Base-by-base conservation (phyloP, 2,329 filamentous ascomycete genomes). In the Talaromyces marneffei region DNA sequence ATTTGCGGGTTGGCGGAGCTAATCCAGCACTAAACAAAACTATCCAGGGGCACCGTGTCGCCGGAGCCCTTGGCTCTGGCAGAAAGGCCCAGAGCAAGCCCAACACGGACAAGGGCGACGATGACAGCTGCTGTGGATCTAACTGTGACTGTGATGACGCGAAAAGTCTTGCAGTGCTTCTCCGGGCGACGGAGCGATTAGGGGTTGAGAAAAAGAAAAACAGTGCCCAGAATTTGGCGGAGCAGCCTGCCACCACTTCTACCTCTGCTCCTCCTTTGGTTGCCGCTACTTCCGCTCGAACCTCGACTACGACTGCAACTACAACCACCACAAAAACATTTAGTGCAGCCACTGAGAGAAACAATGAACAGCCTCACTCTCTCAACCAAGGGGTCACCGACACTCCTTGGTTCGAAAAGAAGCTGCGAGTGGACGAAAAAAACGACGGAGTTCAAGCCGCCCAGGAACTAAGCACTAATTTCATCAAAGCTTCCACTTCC, bases 381-480 rank as follows among this genome's bases (percentile, higher is more conserved):
- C 42, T 62, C n/a, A 62, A 62, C 35, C 56, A 62, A 31, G 61
- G 61, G 5, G 61, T 62, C 8, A 62, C 61, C 7, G 61, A 62
- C 53, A 62, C 61, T 42, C 61, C 57, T 31, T 42, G 60, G 16
- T 50, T 60, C 27, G 44, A 44, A 23, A 40, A 42, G 23, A 46
- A 53, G 3, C 57, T 58, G n/a, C n/a, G n/a, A 39, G 29, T 56
- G 35, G 40, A 55, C 48, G 40, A 40, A 44, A 54, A 59, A n/a
- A 53, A 40, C 27, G 42, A 39, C 42, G 29, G 31, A 18, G 31
- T 42, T 20, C 35, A 57, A 52, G 39, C 53, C 18, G 40, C 57
- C n/a, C 23, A 55, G 31, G 55, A 52, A 37, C 40, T 20, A 48
- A 55, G 58, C 35, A 57, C 23, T 16, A 58, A n/a, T n/a, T n/a